Conservation (phyloP, 2,329 filamentous ascomycete species). For the Harringtonia aguacate region DNA sequence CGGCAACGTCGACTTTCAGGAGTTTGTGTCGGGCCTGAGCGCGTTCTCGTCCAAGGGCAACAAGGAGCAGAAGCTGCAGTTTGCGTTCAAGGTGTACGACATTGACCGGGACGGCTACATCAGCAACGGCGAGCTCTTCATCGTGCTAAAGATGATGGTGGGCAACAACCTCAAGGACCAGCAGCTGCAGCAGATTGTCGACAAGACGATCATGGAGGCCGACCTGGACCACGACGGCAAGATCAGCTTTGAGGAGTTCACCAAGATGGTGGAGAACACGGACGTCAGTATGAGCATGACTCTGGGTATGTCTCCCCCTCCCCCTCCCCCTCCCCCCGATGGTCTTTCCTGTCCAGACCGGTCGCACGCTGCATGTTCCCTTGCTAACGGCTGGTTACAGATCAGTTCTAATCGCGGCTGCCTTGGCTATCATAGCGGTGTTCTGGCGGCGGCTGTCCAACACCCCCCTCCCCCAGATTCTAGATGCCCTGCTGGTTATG, state of each 20-base stretch:
- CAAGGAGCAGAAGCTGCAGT: conserved; percentile 96
- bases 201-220: conserved; percentile 99
- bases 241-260: conserved; percentile 99
- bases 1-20: conserved; percentile 96
- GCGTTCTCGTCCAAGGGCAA: conserved; percentile 97
- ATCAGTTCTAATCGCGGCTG: too few relatives aligned
- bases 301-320: conserved; percentile 44
- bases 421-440: too few relatives aligned
- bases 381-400: too few relatives aligned
- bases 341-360: neutral
- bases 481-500: too few relatives aligned
- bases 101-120: conserved; percentile 98
- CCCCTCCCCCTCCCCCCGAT: too few relatives aligned
- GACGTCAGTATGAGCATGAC: conserved; percentile 68
- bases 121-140: conserved; percentile 97
- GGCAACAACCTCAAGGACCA: conserved; percentile 98
- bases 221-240: conserved; percentile 92
- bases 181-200: conserved; percentile 97
- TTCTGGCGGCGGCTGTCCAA: too few relatives aligned
- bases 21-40: conserved; percentile 90
- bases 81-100: conserved; percentile 99
- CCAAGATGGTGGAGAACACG: conserved; percentile 96
- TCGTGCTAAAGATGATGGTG: conserved; percentile 99
- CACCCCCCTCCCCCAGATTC: too few relatives aligned
- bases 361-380: too few relatives aligned